Base-by-base conservation (phyloP, 139 green algal genomes). In the Yamagishiella unicocca region DNA sequence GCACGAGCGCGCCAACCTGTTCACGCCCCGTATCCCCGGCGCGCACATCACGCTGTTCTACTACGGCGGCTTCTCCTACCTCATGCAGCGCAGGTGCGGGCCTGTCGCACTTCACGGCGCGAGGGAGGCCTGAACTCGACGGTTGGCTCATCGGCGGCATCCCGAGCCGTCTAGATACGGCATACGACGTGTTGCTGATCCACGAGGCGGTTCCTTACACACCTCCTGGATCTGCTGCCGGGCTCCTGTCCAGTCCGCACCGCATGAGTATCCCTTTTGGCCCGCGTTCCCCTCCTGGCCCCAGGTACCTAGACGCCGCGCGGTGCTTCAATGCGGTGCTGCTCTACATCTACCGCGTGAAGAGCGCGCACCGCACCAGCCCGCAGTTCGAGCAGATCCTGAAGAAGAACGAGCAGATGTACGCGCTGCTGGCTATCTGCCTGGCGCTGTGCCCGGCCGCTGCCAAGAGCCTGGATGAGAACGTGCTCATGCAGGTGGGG, bases 371-470 rank as follows among this genome's bases (percentile, higher is more conserved):
- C 82, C 55, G 84, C n/a, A 89, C 92, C 70, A 95, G 92, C 62
- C 84, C 92, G 25, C 62, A 77, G 31, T 77, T 68, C 46, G 80
- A 90, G 61, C 91, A 94, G 87, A 96, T 99, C n/a, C 84, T 99
- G 71, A 99, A 99, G 92, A 99, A 99, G 92, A 98, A 99, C 82
- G 98, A 99, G 95, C 97, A 99, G 95, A 97, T 99, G 93, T 97
- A 97, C 89, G 93, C 96, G 42, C 91, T 99, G 88, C 94, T 99
- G 55, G 97, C 97, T 6, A 92, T 99, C 40, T 91, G 87, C 6
- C 77, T 96, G 42, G 92, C 96, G 22, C 89, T 99, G 42, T 98
- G 95, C 91, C 97, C 97, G 0, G 81, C 90, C 21, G 93, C 93
- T 25, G 58, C 88, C 74, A 92, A 92, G 83, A 85, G 83, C 74